Percentiles rank a stretch among this genome's conserved stretches.
Conservation (phyloP, 2,329 filamentous ascomycete species). For the Zymoseptoria brevis region DNA sequence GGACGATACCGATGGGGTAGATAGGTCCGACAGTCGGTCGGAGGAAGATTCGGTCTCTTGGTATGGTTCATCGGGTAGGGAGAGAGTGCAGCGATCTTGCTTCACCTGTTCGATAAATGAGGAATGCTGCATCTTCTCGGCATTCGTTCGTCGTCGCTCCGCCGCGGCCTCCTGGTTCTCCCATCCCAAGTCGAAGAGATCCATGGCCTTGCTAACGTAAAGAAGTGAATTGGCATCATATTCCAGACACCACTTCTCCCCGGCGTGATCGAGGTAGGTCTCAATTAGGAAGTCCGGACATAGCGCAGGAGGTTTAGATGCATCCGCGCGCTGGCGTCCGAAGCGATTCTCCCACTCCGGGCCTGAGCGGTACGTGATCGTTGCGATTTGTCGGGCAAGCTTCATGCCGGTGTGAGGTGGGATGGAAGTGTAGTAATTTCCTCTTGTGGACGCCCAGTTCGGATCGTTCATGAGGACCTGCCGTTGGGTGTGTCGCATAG, state of each 20-base stretch:
- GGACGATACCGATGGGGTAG: slow-evolving; percentile 22
- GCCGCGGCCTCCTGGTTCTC: slow-evolving; percentile 59
- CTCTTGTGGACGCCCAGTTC: slow-evolving; percentile 71
- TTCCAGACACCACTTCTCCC: slow-evolving; percentile 94
- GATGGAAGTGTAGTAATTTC: slow-evolving; percentile 75
- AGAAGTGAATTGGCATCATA: slow-evolving; percentile 93
- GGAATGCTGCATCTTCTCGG: slow-evolving; percentile 45
- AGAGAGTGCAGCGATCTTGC: slow-evolving; percentile 63
- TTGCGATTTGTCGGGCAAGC: slow-evolving; percentile 91
- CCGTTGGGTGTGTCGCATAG: slow-evolving; percentile 94
- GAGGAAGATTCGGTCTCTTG: slow-evolving; percentile 62
- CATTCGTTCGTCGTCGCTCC: slow-evolving; percentile 54
- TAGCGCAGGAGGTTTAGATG: slow-evolving; percentile 78
- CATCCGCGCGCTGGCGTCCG: slow-evolving; percentile 76
- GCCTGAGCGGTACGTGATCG: slow-evolving; percentile 91
- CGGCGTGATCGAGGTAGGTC: slow-evolving; percentile 94
- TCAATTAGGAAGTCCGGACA: slow-evolving; percentile 97
- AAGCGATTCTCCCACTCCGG: slow-evolving; percentile 98
- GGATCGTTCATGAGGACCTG: slow-evolving; percentile 99
- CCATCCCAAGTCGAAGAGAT: slow-evolving; percentile 83
- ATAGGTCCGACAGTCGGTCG: slow-evolving; percentile 29
- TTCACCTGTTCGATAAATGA: slow-evolving; percentile 12
- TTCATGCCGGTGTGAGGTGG: slow-evolving; percentile 97
- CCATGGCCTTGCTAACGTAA: slow-evolving; percentile 98
- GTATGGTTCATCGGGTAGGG: slow-evolving; percentile 74